A percentile compares a stretch with the other conserved stretches of the same genome.
These are phyloP conservation scores for Pichia deserticola DNA, from an alignment of 805 yeast species.

Conservation along the genomic window DNA sequence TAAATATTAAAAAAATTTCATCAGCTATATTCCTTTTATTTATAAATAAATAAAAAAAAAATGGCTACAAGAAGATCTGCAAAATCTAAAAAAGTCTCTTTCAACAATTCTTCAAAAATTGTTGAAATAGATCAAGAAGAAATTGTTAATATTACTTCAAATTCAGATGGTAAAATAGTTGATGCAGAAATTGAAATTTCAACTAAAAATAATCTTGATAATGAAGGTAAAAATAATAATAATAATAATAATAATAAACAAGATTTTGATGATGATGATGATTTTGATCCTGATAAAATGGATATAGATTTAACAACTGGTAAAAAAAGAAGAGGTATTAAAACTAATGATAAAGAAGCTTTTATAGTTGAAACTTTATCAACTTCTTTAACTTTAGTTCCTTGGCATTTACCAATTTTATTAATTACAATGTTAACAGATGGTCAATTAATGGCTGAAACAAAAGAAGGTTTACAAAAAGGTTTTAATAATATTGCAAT, in stretches of 20 bases:
- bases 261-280: background rate
- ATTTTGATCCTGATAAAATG: slow-evolving; percentile 11
- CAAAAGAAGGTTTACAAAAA: slow-evolving; percentile 12
- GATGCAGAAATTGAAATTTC: background rate
- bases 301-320: slow-evolving; percentile 13
- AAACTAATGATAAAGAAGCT: background rate
- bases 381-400: slow-evolving; percentile 18
- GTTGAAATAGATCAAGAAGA: slow-evolving; percentile 9
- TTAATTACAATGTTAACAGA: slow-evolving; percentile 24
- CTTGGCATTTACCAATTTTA: slow-evolving; percentile 26
- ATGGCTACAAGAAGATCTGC: slow-evolving; percentile 5
- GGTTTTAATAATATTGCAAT: slow-evolving; percentile 9
- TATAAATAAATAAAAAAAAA: background rate
- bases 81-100: slow-evolving; percentile 11
- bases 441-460: slow-evolving; percentile 26
- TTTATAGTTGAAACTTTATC: slow-evolving; percentile 1
- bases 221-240: background rate
- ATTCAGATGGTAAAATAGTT: background rate
- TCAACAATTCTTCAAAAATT: slow-evolving; percentile 7
- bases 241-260: background rate
- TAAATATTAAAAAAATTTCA: background rate
- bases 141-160: background rate
- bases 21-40: background rate
- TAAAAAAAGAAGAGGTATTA: slow-evolving; percentile 5
- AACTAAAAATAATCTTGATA: too few relatives aligned